Conservation (phyloP, 208 protist genomes). For the Leishmania braziliensis region DNA sequence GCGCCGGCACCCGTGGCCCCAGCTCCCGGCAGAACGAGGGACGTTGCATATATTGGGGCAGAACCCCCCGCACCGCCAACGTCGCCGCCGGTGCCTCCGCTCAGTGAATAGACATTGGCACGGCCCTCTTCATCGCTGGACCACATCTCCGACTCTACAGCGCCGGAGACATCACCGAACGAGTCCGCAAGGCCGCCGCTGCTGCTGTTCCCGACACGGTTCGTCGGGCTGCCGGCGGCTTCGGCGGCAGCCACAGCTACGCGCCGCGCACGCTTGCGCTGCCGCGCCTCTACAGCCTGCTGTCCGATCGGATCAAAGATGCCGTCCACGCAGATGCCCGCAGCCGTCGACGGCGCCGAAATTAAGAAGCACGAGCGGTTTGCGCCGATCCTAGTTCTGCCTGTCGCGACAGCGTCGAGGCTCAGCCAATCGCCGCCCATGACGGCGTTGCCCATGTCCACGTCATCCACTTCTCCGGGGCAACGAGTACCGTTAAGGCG, state of each 20-base stretch:
- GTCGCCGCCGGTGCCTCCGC: neutral
- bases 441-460: slow-evolving; percentile 46
- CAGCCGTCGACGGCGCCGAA: neutral
- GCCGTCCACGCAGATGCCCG: neutral
- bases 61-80: neutral
- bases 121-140: slow-evolving; percentile 27
- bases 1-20: neutral
- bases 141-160: slow-evolving; percentile 16
- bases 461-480: slow-evolving; percentile 54
- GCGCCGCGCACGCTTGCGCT: slow-evolving; percentile 43
- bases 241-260: slow-evolving; percentile 29
- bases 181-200: neutral
- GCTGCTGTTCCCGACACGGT: neutral
- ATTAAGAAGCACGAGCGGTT: slow-evolving; percentile 1
- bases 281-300: slow-evolving; percentile 45
- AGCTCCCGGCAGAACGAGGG: neutral
- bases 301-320: slow-evolving; percentile 75
- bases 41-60: neutral
- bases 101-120: slow-evolving; percentile 7
- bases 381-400: slow-evolving; percentile 1
- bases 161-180: slow-evolving; percentile 3
- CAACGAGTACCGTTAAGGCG: slow-evolving; percentile 49
- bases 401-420: slow-evolving; percentile 9
- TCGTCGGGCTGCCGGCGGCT: slow-evolving; percentile 1
- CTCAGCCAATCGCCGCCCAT: slow-evolving; percentile 52